Conservation (phyloP, 2,329 filamentous ascomycete species). For the Talaromyces atroroseus region DNA sequence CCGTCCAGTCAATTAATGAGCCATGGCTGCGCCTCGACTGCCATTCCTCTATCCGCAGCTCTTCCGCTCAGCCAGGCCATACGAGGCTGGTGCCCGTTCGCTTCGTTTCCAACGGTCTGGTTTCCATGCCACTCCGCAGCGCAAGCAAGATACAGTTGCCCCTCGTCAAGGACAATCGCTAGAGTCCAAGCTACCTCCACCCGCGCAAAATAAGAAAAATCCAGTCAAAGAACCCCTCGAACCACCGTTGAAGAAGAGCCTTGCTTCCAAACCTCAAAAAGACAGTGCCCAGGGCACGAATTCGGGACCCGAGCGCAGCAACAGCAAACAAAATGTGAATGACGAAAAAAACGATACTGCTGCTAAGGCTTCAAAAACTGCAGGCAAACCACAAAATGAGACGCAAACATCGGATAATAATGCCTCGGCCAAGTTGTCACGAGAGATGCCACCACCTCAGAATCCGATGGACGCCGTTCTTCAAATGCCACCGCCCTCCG, state of each 20-base stretch:
- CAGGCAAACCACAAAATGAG: neutral
- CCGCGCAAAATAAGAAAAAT: slow-evolving; percentile 26
- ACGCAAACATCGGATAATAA: neutral
- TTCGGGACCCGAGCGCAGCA: neutral
- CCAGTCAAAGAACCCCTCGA: slow-evolving; percentile 16
- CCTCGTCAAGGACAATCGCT: slow-evolving; percentile 44
- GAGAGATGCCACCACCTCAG: slow-evolving; percentile 6
- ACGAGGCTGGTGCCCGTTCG: slow-evolving; percentile 39
- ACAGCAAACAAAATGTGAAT: neutral
- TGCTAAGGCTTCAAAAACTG: neutral
- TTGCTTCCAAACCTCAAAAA: slow-evolving; percentile 4
- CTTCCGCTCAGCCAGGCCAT: slow-evolving; percentile 52
- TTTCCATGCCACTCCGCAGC: slow-evolving; percentile 34
- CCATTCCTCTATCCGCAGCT: slow-evolving; percentile 66
- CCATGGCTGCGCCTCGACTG: slow-evolving; percentile 59
- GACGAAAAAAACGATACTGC: neutral
- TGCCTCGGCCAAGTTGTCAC: neutral
- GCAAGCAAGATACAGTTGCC: slow-evolving; percentile 36
- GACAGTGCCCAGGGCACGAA: slow-evolving; percentile 6
- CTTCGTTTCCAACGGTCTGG: slow-evolving; percentile 32
- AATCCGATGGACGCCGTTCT: slow-evolving; percentile 37
- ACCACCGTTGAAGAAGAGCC: slow-evolving; percentile 15
- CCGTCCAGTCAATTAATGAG: slow-evolving; percentile 8
- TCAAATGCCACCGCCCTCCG: slow-evolving; percentile 37
- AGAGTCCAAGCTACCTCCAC: slow-evolving; percentile 37